Conservation (phyloP, 192 early-diverging fungal species). For the Mortierella alpina region DNA sequence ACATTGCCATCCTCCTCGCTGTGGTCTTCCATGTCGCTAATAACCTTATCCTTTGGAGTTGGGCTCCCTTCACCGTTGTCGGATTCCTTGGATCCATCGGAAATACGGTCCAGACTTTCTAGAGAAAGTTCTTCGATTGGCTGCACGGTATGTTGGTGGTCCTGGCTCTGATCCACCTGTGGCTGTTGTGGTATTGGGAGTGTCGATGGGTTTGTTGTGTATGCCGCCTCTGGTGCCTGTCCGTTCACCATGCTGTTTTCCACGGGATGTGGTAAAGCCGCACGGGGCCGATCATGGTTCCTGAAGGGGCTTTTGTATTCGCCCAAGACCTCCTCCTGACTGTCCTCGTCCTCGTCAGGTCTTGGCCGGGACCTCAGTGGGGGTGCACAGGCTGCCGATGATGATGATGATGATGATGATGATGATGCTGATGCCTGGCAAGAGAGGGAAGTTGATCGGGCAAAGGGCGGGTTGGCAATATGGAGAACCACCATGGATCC, state of each 20-base stretch:
- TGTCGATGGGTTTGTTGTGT: slow-evolving; percentile 10
- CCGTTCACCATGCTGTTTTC: slow-evolving; percentile 12
- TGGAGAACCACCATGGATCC: slow-evolving; percentile 47
- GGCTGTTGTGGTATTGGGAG: background rate
- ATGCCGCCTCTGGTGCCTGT: background rate
- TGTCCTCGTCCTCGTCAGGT: slow-evolving; percentile 9
- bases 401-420: slow-evolving; percentile 17
- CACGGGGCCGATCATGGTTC: slow-evolving; percentile 41
- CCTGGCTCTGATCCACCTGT: background rate
- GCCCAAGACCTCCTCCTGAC: background rate
- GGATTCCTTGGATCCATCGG: slow-evolving; percentile 1
- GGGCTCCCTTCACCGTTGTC: slow-evolving; percentile 13
- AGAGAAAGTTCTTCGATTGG: background rate
- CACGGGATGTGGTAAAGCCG: slow-evolving; percentile 28
- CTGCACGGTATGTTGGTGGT: background rate
- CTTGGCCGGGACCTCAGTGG: slow-evolving; percentile 14
- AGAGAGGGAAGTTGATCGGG: slow-evolving; percentile 23
- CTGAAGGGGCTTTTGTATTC: slow-evolving; percentile 16
- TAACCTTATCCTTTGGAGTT: background rate
- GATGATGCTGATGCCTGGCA: slow-evolving; percentile 15
- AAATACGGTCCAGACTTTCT: too few species aligned
- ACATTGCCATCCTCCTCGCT: slow-evolving; percentile 6
- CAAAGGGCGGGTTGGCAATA: slow-evolving; percentile 26
- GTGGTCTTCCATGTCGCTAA: background rate
- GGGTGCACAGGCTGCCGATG: slow-evolving; percentile 13